A percentile compares a stretch with the other conserved stretches of the same genome.
These are phyloP conservation scores for Malus orientalis DNA, from an alignment of 306 rosid genomes.

Conservation along the genomic window DNA sequence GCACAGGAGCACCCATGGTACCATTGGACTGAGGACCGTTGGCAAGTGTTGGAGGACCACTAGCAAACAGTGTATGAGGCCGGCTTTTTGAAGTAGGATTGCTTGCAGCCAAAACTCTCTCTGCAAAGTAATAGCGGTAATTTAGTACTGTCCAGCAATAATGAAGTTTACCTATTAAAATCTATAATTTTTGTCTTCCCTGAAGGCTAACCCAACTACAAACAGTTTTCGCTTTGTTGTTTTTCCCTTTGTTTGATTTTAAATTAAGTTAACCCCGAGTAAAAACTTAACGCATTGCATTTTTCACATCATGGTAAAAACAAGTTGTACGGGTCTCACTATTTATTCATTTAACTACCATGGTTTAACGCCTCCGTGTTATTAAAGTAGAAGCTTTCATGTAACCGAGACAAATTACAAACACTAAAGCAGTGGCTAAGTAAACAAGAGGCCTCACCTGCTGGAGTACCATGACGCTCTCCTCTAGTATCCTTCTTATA, in stretches of 20 bases:
- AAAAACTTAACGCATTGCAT: no score
- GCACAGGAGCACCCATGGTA: constrained; percentile 37
- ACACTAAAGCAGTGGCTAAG: background rate
- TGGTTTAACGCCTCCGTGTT: background rate
- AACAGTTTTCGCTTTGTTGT: no score
- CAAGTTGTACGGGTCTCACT: no score
- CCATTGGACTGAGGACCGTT: constrained; percentile 64
- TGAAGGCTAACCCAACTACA: no score
- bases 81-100: constrained; percentile 88
- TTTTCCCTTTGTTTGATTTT: no score
- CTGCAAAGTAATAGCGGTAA: constrained; percentile 32
- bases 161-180: no score
- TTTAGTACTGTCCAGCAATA: background rate
- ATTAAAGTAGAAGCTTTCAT: background rate
- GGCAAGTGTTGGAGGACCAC: constrained; percentile 83
- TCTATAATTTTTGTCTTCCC: no score
- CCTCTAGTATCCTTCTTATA: constrained; percentile 98
- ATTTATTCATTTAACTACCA: background rate
- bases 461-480: constrained; percentile 97
- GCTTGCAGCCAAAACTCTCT: constrained; percentile 97
- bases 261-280: no score
- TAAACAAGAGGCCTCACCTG: constrained; percentile 50
- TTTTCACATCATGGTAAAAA: no score
- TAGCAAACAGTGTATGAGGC: constrained; percentile 92
- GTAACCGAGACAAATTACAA: background rate